phyloP scores from a whole-genome alignment of 2,329 filamentous ascomycete species.

The Fusarium dlaminii region DNA sequence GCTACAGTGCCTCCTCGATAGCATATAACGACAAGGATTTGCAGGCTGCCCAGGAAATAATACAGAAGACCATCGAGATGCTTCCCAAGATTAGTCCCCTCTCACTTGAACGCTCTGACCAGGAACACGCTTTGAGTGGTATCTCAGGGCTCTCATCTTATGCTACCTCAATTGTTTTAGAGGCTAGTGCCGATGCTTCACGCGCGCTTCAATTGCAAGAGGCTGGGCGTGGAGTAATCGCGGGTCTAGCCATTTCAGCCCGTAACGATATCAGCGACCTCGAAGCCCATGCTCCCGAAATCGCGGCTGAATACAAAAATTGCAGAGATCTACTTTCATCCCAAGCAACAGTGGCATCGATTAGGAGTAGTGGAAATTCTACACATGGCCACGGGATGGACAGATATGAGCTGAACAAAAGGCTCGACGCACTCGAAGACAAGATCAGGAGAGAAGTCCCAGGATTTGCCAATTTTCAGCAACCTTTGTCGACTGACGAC shows the following conservation, averaged over 20 bases:
- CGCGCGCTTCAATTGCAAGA: not conserved
- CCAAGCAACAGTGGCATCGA: not conserved
- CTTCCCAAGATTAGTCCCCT: not conserved
- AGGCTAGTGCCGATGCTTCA: not conserved
- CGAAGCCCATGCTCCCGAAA: fast-evolving
- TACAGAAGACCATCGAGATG: not conserved
- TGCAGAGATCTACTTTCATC: not conserved
- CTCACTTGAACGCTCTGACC: not conserved
- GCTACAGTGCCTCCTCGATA: not conserved
- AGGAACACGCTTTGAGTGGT: not conserved
- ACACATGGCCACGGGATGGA: not conserved
- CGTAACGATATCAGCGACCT: not conserved
- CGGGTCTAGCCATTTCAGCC: not conserved
- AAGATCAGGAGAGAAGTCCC: not conserved
- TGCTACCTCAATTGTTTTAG: not conserved
- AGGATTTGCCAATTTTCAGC: not conserved
- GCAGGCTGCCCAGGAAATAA: not conserved
- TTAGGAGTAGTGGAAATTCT: too few species aligned
- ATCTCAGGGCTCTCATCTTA: not conserved
- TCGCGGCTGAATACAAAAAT: not conserved
- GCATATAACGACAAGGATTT: not conserved
- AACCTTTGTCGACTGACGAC: fast-evolving
- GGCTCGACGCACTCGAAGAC: fast-evolving
- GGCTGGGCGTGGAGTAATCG: not conserved
- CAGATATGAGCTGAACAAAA: not conserved